Base-by-base conservation (phyloP, 371 early-diverging fungal species). In the Mortierella sp. region DNA sequence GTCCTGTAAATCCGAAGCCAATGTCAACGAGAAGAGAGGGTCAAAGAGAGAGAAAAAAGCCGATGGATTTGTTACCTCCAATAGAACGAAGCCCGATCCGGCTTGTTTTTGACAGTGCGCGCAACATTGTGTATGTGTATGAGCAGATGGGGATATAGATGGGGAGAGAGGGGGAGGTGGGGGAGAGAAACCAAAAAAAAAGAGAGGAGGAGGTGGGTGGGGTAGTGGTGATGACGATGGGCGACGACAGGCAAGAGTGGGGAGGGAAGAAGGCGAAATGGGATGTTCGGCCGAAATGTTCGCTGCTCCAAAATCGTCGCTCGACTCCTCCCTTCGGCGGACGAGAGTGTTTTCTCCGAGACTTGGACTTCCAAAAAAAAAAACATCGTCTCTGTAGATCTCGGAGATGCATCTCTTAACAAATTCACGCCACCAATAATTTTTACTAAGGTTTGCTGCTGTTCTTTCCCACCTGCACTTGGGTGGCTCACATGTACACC, bases 21-120 rank as follows among this genome's bases (percentile, higher is more conserved):
- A 9, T 37, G 3, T 37, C 37, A 5, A 3, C 3, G 5, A 5
- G 37, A 37, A 37, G 37, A 37, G 3, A 37, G 37, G 9, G 37
- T 9, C 37, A 37, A 9, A 37, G 9, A n/a, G n/a, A n/a, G n/a
- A n/a, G 9, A 37, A 37, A 37, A 37, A 37, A 37, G 37, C 37
- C 37, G 37, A 37, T 37, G 37, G 37, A 37, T 51, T 25, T 14
- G 51, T 75, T 76, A 76, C 76, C 76, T 76, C 76, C 76, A 57
- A 72, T 68, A 61, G 71, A 64, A 55, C 72, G 75, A 28, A 74
- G 76, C 15, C 68, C 72, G 47, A 64, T 62, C 61, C 76, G 66
- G 64, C 68, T 70, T 50, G 76, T 70, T 44, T 71, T 58, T 71
- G 76, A 76, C 59, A 76, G 66, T 50, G 72, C 76, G 71, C 76